phyloP scores from a whole-genome alignment of 1,139 yeast species.

The Blastobotrys indianensis region DNA sequence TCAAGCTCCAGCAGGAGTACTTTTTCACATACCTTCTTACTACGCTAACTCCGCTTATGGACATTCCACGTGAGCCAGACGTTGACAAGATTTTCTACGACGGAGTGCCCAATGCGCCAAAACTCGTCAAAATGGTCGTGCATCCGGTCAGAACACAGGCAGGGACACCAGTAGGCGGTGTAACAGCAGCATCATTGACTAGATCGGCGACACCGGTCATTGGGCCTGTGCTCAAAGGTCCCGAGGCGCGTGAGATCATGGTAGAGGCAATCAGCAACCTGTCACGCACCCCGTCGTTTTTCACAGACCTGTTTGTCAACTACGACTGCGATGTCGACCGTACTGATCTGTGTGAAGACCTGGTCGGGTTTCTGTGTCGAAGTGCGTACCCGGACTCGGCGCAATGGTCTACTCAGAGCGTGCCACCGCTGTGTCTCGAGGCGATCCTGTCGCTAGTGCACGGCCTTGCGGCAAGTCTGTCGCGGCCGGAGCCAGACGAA shows the following conservation, averaged over 20 bases:
- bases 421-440: conserved; percentile 90
- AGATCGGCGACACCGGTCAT: conserved; percentile 19
- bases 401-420: conserved; percentile 66
- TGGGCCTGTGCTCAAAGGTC: conserved; percentile 22
- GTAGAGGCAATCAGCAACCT: conserved; percentile 78
- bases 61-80: conserved; percentile 37
- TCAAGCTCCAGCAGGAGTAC: conserved; percentile 40
- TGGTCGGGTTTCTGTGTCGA: conserved; percentile 66
- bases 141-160: conserved; percentile 18
- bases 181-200: conserved; percentile 2
- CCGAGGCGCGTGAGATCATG: conserved; percentile 67
- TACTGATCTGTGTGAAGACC: conserved; percentile 66
- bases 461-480: conserved; percentile 52
- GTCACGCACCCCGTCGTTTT: conserved; percentile 71
- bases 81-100: conserved; percentile 39
- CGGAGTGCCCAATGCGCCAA: conserved; percentile 37
- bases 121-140: conserved; percentile 29
- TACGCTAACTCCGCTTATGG: conserved; percentile 34
- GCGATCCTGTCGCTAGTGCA: conserved; percentile 69
- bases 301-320: conserved; percentile 68
- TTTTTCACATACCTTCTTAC: conserved; percentile 37
- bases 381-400: conserved; percentile 81
- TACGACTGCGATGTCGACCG: conserved; percentile 92
- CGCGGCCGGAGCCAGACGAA: conserved; percentile 4
- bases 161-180: conserved; percentile 15